Conservation (phyloP, 768 basidiomycete genomes). For the Podaxis rugospora region DNA sequence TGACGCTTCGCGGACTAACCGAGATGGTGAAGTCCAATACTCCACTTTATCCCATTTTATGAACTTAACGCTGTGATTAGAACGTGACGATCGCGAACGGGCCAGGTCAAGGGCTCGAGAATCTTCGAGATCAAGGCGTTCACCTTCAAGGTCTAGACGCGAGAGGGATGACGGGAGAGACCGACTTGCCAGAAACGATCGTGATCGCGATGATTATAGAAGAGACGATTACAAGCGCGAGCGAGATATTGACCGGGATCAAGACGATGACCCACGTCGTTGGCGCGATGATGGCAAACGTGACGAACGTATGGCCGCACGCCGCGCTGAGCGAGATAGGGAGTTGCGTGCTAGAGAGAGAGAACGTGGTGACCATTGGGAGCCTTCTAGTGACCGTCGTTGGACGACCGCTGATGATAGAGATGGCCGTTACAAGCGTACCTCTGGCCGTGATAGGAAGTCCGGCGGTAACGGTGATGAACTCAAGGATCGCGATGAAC, state of each 20-base stretch:
- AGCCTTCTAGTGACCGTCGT: slow-evolving; percentile 44
- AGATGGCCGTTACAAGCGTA: slow-evolving; percentile 58
- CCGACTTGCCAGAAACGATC: slow-evolving; percentile 18
- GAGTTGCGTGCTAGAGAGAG: slow-evolving; percentile 41
- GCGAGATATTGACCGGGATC: slow-evolving; percentile 40
- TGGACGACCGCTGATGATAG: slow-evolving; percentile 68
- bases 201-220: slow-evolving; percentile 34
- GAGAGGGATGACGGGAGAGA: slow-evolving; percentile 36
- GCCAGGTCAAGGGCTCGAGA: slow-evolving; percentile 63
- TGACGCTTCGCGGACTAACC: slow-evolving; percentile 45
- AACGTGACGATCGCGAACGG: slow-evolving; percentile 61
- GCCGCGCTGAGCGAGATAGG: slow-evolving; percentile 53
- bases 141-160: slow-evolving; percentile 48
- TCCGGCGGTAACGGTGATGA: slow-evolving; percentile 31
- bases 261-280: slow-evolving; percentile 63
- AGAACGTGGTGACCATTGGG: slow-evolving; percentile 39
- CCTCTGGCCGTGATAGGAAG: slow-evolving; percentile 56
- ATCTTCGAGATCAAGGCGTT: slow-evolving; percentile 56
- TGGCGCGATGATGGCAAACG: slow-evolving; percentile 84
- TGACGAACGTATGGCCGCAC: slow-evolving; percentile 66
- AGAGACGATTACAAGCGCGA: slow-evolving; percentile 38
- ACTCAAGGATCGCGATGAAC: slow-evolving; percentile 45
- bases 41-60: slow-evolving; percentile 4
- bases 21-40: slow-evolving; percentile 46
- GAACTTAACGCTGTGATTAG: slow-evolving; percentile 46